Conservation (phyloP, 306 rosid genomes). For the Quercus aquifolioides region DNA sequence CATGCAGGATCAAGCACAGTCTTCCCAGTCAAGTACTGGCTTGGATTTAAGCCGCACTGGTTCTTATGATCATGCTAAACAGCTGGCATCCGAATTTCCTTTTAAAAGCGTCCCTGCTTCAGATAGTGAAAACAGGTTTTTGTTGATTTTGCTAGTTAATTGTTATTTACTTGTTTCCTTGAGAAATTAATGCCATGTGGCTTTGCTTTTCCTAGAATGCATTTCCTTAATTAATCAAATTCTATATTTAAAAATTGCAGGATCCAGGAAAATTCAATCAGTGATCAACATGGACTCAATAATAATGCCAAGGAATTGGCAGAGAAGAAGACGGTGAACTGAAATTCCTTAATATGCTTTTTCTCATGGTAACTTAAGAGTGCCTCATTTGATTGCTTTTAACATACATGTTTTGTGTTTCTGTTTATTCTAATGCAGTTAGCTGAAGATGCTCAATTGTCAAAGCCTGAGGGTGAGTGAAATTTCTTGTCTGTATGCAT, state of each 20-base stretch:
- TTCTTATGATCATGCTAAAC: conserved; percentile 64
- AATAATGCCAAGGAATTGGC: conserved; percentile 31
- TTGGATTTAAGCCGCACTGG: conserved; percentile 52
- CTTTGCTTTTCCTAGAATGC: neutral
- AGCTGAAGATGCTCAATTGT: conserved; percentile 44
- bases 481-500: conserved; percentile 23
- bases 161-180: conserved; percentile 12
- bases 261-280: conserved; percentile 39
- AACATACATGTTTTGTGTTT: conserved; percentile 21
- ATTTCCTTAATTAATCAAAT: conserved; percentile 13
- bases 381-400: conserved; percentile 21
- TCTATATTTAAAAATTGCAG: conserved; percentile 38
- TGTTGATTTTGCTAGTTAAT: conserved; percentile 2
- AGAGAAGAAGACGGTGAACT: conserved; percentile 66
- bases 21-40: conserved; percentile 46
- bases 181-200: neutral
- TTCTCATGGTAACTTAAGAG: conserved; percentile 5
- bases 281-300: conserved; percentile 37
- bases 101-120: conserved; percentile 39
- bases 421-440: conserved; percentile 44
- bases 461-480: conserved; percentile 65
- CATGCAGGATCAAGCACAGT: conserved; percentile 57
- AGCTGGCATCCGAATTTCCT: conserved; percentile 59
- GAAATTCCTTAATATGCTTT: conserved; percentile 19
- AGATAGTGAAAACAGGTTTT: conserved; percentile 64